A percentile compares a stretch with the other conserved stretches of the same genome.
phyloP scores from a whole-genome alignment of 2,329 filamentous ascomycete genomes.

The Sporothrix globosa region DNA sequence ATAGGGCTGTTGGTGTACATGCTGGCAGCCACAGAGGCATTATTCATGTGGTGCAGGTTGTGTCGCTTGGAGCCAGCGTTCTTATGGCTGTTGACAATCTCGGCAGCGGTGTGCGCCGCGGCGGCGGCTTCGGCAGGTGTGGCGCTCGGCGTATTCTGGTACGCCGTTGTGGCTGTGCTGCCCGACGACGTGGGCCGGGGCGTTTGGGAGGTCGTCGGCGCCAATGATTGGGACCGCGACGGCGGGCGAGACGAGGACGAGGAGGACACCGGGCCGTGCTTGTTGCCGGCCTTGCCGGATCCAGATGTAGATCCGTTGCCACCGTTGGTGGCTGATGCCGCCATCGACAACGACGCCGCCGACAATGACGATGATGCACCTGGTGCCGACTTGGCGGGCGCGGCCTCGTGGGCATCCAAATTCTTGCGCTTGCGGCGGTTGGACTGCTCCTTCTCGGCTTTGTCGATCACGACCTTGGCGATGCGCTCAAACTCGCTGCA shows the following conservation, averaged over 20 bases:
- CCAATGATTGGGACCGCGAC: slow-evolving; percentile 25
- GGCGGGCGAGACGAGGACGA: slow-evolving; percentile 17
- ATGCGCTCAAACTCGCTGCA: slow-evolving; percentile 98
- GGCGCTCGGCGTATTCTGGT: slow-evolving; percentile 34
- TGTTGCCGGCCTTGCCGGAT: background rate
- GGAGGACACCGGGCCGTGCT: background rate
- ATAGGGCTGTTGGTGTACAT: slow-evolving; percentile 49
- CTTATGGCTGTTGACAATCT: slow-evolving; percentile 37
- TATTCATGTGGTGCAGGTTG: slow-evolving; percentile 21
- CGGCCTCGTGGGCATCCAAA: slow-evolving; percentile 44
- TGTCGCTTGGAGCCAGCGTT: slow-evolving; percentile 17
- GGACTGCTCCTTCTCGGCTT: slow-evolving; percentile 81
- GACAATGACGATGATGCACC: background rate
- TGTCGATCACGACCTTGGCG: slow-evolving; percentile 86
- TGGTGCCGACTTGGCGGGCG: slow-evolving; percentile 39
- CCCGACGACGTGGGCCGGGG: slow-evolving; percentile 33
- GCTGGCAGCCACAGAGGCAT: slow-evolving; percentile 36
- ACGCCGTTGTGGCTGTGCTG: slow-evolving; percentile 31
- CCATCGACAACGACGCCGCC: background rate
- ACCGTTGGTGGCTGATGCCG: background rate
- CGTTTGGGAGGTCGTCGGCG: slow-evolving; percentile 16
- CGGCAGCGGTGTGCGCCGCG: slow-evolving; percentile 34
- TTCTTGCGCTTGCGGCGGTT: slow-evolving; percentile 84
- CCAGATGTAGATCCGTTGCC: background rate
- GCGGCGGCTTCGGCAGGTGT: slow-evolving; percentile 36